Conservation (phyloP, 2,329 filamentous ascomycete species). For the Monilinia fructicola region DNA sequence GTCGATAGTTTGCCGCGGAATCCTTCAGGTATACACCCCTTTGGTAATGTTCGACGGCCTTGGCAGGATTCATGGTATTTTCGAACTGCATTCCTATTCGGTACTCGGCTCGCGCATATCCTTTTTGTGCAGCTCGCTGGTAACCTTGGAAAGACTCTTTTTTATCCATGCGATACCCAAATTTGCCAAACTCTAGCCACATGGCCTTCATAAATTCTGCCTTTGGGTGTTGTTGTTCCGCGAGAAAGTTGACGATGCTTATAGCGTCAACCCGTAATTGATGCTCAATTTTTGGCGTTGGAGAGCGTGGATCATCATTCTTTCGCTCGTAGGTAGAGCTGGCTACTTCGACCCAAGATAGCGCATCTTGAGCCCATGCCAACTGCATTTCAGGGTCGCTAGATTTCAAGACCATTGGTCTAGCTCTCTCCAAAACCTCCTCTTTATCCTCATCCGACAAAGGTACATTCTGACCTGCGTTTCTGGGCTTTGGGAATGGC, state of each 20-base stretch:
- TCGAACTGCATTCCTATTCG: constrained; percentile 98
- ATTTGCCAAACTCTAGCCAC: constrained; percentile 98
- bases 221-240: constrained; percentile 88
- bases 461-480: constrained; percentile 81
- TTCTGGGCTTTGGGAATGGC: constrained; percentile 81
- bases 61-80: constrained; percentile 86
- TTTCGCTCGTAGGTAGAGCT: constrained; percentile 64
- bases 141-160: constrained; percentile 91
- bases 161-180: constrained; percentile 85
- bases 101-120: constrained; percentile 88
- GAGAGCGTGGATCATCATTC: constrained; percentile 55
- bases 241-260: constrained; percentile 87
- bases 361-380: constrained; percentile 90
- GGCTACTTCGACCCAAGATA: constrained; percentile 84
- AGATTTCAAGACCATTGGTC: constrained; percentile 81
- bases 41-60: constrained; percentile 88
- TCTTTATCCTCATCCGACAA: constrained; percentile 94
- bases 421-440: constrained; percentile 79
- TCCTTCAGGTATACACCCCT: constrained; percentile 76
- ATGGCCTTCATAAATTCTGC: constrained; percentile 93
- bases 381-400: constrained; percentile 96
- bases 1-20: constrained; percentile 79
- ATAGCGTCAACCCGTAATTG: constrained; percentile 84
- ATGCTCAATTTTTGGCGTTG: constrained; percentile 84
- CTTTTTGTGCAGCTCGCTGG: constrained; percentile 78